A percentile compares a stretch with the other conserved stretches of the same genome.
Conservation (phyloP, 345 rosid genomes). For the Mercurialis annua region DNA sequence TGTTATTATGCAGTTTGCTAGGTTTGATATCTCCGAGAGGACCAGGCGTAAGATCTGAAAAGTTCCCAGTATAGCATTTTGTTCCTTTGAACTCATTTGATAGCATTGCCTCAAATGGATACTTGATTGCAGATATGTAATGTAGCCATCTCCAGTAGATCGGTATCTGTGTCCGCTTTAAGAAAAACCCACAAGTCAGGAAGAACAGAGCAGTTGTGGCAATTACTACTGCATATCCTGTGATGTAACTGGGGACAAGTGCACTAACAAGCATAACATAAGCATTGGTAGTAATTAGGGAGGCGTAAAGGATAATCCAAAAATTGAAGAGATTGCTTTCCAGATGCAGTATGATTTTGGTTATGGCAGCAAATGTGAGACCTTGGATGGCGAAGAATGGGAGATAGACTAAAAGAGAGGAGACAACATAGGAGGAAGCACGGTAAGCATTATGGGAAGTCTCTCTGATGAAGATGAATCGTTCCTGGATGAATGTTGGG, state of each 20-base stretch:
- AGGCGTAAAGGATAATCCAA: slow-evolving; percentile 53
- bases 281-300: slow-evolving; percentile 57
- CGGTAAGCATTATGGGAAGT: slow-evolving; percentile 66
- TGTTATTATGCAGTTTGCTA: slow-evolving; percentile 26
- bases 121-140: slow-evolving; percentile 58
- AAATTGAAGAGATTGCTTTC: slow-evolving; percentile 41
- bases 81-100: slow-evolving; percentile 45
- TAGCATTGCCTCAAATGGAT: slow-evolving; percentile 60
- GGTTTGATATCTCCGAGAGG: slow-evolving; percentile 39
- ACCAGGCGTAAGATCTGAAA: slow-evolving; percentile 46
- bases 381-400: slow-evolving; percentile 66
- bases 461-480: slow-evolving; percentile 67
- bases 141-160: slow-evolving; percentile 60
- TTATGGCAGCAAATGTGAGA: slow-evolving; percentile 46
- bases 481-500: slow-evolving; percentile 65
- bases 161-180: slow-evolving; percentile 44
- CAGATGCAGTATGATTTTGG: slow-evolving; percentile 32
- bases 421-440: slow-evolving; percentile 59
- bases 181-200: slow-evolving; percentile 60
- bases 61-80: slow-evolving; percentile 33
- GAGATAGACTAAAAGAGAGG: slow-evolving; percentile 57
- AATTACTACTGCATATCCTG: slow-evolving; percentile 58
- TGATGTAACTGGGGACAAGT: slow-evolving; percentile 57
- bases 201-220: slow-evolving; percentile 67
- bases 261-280: slow-evolving; percentile 72